Conservation (phyloP, 1,284 basidiomycete genomes). For the Pseudomicrostroma phylloplanum region DNA sequence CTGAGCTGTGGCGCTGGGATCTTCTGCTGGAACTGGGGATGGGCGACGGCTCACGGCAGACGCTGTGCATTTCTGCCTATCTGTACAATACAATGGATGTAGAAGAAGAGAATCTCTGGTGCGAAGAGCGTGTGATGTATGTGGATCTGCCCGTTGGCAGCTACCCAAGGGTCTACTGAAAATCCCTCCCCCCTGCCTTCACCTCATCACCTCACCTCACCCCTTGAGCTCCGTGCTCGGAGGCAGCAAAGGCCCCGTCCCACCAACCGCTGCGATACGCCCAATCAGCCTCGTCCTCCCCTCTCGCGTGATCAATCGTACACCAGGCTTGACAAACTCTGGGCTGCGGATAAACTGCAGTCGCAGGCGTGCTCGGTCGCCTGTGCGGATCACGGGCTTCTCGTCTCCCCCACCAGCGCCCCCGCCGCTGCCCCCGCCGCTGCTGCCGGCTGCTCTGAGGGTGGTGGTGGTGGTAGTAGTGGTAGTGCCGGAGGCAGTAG, state of each 20-base stretch:
- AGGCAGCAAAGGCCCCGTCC: conserved; percentile 20
- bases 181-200: too few relatives aligned
- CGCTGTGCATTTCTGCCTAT: too few relatives aligned
- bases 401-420: conserved; percentile 10
- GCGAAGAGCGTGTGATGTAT: too few relatives aligned
- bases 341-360: conserved; percentile 41
- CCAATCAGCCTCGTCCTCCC: conserved; percentile 48
- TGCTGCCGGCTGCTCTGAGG: conserved; percentile 8
- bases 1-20: conserved; percentile 9
- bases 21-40: too few relatives aligned
- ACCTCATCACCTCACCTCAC: too few relatives aligned
- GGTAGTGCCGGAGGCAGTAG: conserved; percentile 7
- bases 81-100: too few relatives aligned
- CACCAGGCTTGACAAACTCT: conserved; percentile 45
- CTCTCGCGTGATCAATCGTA: conserved; percentile 45
- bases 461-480: conserved; percentile 12
- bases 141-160: too few relatives aligned
- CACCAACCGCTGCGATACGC: conserved; percentile 35
- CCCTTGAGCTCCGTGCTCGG: background rate
- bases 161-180: too few relatives aligned
- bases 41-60: too few relatives aligned
- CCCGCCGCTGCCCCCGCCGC: too few relatives aligned
- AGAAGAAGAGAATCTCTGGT: too few relatives aligned
- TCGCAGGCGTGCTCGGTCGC: conserved; percentile 42
- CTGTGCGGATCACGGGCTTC: conserved; percentile 47